Base-by-base conservation (phyloP, 441 rosid species). In the Gossypium davidsonii region DNA sequence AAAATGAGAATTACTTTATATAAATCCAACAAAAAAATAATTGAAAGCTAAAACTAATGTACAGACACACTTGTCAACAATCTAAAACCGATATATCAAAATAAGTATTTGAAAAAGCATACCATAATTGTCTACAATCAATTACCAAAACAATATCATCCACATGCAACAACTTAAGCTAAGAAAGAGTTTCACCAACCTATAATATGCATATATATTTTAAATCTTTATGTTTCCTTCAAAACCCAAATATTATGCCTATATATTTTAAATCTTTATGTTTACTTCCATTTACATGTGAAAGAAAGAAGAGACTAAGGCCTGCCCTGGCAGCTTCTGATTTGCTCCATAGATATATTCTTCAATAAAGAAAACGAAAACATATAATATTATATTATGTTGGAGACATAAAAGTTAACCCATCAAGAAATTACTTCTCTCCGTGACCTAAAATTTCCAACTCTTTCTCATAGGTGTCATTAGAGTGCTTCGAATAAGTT, bases 291-390 rank as follows among this genome's bases (percentile, higher is more conserved):
- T 69, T 53, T 31, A 17, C 62, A 34, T 37, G 51, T 53, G 73
- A 31, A 37, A 53, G 20, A 31, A 69, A 26, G 44, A 49, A 55
- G 62, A 28, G 62, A 69, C 73, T 51, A 49, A 51, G 44, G 61
- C 11, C 62, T 53, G 62, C 7, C 61, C 73, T 21, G 21, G 73
- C 62, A 69, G 20, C 48, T 69, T 69, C 61, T 69, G 73, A 34
- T 53, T 53, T 69, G 51, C 49, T 69, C 31, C 62, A 20, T 65
- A 57, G 8, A 28, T 69, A 26, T 49, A 53, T 68, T 52, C 28
- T 68, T 68, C 28, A 68, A 20, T 53, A 2, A 69, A n/a, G 9
- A 15, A 14, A 17, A 69, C 18, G 46, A 51, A 49, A 52, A 51
- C 26, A 6, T 2, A 68, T 51, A 49, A 68, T 51, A 49, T 15